Base-by-base conservation (phyloP, 345 rosid species). In the Populus simonii region DNA sequence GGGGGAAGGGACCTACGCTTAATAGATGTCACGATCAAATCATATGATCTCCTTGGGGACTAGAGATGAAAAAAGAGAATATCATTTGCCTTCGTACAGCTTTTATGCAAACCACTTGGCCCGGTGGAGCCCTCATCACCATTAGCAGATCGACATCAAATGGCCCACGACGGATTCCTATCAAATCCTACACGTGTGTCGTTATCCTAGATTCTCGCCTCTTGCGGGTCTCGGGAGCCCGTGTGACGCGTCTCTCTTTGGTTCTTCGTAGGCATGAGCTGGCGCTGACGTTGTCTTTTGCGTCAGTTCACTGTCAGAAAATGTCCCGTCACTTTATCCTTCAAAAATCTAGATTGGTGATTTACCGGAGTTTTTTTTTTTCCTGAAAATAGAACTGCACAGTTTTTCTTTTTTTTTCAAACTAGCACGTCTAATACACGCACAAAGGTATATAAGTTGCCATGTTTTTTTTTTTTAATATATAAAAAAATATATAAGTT, bases 271-370 rank as follows among this genome's bases (percentile, higher is more conserved):
- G 55, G 47, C 76, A 43, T 79, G 73, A 83, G 18, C 76, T 70
- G 62, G 51, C 74, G 47, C 43, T 80, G 80, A 83, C 83, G 83
- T 83, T 36, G 15, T 73, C 11, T 47, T 7, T 38, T 61, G 53
- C 68, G 51, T 73, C 68, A 57, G 4, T 22, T 43, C 2, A 35
- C 33, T 62, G 36, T 59, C 53, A 59, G 22, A 2, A 8, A 29
- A 15, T 5, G 25, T 12, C 11, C 35, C 4, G 20, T 47, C 18
- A n/a, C 17, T 5, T 12, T 39, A 3, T 57, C 63, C n/a, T 53
- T 53, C 59, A 20, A 53, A 0, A 7, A 53, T 53, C 59, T 20
- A 53, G n/a, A 53, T 20, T 20, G 22, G 4, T 51, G 9, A 20
- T 53, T 1, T 20, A 6, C 22, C 15, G 15, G 6, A 16, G 53